A percentile compares a stretch with the other conserved stretches of the same genome.
phyloP scores from a whole-genome alignment of 108 stramenopile genomes.

The Discostella pseudostelligera region DNA sequence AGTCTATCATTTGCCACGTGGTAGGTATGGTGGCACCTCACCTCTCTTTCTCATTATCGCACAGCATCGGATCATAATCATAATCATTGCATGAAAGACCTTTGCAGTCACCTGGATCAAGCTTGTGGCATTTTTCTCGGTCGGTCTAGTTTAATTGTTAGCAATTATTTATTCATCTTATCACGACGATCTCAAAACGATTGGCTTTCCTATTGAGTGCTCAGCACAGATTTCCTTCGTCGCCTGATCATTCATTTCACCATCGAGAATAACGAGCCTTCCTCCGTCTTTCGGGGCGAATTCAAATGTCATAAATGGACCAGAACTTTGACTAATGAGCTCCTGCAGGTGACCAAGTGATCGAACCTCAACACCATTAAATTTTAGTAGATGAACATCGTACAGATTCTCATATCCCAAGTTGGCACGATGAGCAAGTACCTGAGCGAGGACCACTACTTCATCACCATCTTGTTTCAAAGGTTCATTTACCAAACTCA shows the following conservation, averaged over 20 bases:
- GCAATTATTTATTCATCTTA: neutral
- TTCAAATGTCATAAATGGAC: constrained; percentile 48
- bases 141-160: too few relatives aligned
- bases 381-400: constrained; percentile 50
- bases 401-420: constrained; percentile 53
- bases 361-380: constrained; percentile 50
- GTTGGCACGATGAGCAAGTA: constrained; percentile 54
- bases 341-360: constrained; percentile 53
- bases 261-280: constrained; percentile 47
- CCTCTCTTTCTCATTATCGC: too few relatives aligned
- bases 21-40: too few relatives aligned
- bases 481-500: constrained; percentile 38
- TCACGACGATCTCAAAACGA: constrained; percentile 19
- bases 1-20: too few relatives aligned
- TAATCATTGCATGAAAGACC: too few relatives aligned
- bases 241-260: constrained; percentile 30
- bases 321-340: constrained; percentile 39
- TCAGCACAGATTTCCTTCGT: constrained; percentile 51
- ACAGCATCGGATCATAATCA: too few relatives aligned
- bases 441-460: constrained; percentile 55
- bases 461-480: constrained; percentile 47
- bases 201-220: constrained; percentile 49
- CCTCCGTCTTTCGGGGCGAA: constrained; percentile 51
- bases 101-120: too few relatives aligned
- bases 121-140: too few relatives aligned